A percentile compares a stretch with the other conserved stretches of the same genome.
These are phyloP conservation scores for Psilocybe sp. DNA, from an alignment of 768 basidiomycete species.

Conservation along the genomic window DNA sequence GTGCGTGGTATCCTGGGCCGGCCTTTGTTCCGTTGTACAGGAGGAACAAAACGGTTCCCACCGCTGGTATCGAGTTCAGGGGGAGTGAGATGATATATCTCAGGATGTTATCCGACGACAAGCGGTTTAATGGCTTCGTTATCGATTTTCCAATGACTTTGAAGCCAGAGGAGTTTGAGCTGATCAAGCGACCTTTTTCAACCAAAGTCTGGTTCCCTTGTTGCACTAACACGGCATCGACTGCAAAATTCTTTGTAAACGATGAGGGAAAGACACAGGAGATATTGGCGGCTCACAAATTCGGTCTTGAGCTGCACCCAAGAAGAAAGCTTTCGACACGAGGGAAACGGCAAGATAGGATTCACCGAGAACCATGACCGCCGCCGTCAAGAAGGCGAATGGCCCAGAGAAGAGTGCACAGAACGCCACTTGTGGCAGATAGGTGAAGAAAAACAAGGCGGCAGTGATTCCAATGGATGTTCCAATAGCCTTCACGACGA, in stretches of 20 bases:
- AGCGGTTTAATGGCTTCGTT: constrained; percentile 42
- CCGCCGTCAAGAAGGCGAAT: constrained; percentile 55
- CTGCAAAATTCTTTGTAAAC: constrained; percentile 14
- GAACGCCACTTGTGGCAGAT: constrained; percentile 64
- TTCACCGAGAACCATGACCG: constrained; percentile 42
- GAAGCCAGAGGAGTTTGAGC: constrained; percentile 29
- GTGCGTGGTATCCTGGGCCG: constrained; percentile 58
- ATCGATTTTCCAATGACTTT: constrained; percentile 48
- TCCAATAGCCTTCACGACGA: constrained; percentile 35
- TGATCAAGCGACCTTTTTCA: constrained; percentile 27
- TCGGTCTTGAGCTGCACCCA: constrained; percentile 32
- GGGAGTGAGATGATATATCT: constrained; percentile 65
- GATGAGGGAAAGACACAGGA: neutral
- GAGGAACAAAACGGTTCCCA: constrained; percentile 64
- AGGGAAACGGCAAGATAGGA: constrained; percentile 34
- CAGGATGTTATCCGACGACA: constrained; percentile 43
- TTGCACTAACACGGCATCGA: constrained; percentile 34
- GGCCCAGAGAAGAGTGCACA: constrained; percentile 64
- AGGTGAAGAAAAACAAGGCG: constrained; percentile 55
- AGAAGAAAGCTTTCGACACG: constrained; percentile 33
- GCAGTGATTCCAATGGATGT: constrained; percentile 37
- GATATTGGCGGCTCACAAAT: constrained; percentile 28
- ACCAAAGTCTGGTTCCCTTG: constrained; percentile 31
- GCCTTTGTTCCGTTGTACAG: constrained; percentile 45
- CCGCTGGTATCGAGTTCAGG: constrained; percentile 62